Evolutionary conservation across 352 stramenopile genomes (phyloP).

Genomic region (Pythium vanterpoolii): DNA sequence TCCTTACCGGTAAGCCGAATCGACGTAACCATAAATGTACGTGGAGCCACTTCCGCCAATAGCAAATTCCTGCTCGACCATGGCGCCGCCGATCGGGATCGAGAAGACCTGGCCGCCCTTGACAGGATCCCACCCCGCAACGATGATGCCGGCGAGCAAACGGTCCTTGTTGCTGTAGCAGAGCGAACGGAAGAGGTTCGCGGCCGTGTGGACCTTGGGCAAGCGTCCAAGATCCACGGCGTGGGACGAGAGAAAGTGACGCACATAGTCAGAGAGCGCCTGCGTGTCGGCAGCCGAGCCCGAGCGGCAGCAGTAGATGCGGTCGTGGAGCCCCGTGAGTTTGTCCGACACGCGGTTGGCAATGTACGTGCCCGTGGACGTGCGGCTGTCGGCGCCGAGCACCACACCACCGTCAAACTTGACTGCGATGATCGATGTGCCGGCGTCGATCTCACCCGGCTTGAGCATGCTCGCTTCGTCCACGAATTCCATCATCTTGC

Average conservation of each 20-base stretch:
- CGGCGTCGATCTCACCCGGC: conserved; percentile 91
- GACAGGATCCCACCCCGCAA: conserved; percentile 96
- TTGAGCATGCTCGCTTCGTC: conserved; percentile 75
- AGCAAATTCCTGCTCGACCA: conserved; percentile 96
- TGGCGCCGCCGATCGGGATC: conserved; percentile 94
- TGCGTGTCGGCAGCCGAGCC: conserved; percentile 98
- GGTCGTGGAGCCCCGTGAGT: conserved; percentile 95
- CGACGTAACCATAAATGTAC: conserved; percentile 98
- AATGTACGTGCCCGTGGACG: conserved; percentile 95
- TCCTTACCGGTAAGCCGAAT: conserved; percentile 89
- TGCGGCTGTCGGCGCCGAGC: conserved; percentile 94
- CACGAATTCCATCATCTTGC: conserved; percentile 38
- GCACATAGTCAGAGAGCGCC: conserved; percentile 81
- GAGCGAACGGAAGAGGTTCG: conserved; percentile 95
- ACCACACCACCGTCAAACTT: conserved; percentile 96
- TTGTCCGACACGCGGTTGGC: conserved; percentile 98
- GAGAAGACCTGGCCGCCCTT: conserved; percentile 96
- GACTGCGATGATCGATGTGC: conserved; percentile 98
- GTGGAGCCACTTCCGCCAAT: conserved; percentile 96
- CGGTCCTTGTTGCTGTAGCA: conserved; percentile 99
- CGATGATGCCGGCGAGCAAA: conserved; percentile 94
- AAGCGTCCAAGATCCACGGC: conserved; percentile 82
- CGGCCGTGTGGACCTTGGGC: conserved; percentile 96
- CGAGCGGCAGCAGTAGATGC: conserved; percentile 97
- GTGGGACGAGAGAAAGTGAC: conserved; percentile 77